These are phyloP conservation scores for Trametes coccinea DNA, from an alignment of 768 basidiomycete genomes.

Conservation along the genomic window DNA sequence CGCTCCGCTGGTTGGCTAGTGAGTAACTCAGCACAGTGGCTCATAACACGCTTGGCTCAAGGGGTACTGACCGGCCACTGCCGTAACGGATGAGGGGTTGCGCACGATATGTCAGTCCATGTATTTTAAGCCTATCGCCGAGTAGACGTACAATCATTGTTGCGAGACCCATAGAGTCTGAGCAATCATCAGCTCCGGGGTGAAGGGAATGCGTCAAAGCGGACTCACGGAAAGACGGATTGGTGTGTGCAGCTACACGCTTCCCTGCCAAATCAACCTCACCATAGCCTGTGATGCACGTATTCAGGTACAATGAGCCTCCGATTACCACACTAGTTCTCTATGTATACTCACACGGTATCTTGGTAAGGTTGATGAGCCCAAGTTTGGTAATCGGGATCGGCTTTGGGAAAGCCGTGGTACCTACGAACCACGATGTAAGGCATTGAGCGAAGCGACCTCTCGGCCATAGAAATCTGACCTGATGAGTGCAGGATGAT, in stretches of 20 bases:
- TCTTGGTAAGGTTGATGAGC: constrained; percentile 11
- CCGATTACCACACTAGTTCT: not conserved
- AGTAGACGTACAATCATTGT: not conserved
- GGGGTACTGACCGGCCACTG: not conserved
- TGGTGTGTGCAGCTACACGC: constrained; percentile 20
- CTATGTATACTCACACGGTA: constrained; percentile 9
- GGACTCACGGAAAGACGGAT: constrained; percentile 28
- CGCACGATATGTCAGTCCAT: too few species aligned
- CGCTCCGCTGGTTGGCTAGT: constrained; percentile 7
- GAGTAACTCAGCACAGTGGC: too few species aligned
- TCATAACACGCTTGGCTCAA: too few species aligned
- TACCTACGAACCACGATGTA: not conserved
- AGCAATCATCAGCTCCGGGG: not conserved
- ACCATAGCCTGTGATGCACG: constrained; percentile 7
- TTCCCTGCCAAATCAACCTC: constrained; percentile 19
- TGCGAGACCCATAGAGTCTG: constrained; percentile 6
- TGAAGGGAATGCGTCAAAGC: not conserved
- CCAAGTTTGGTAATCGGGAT: not conserved
- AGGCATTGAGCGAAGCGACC: too few species aligned
- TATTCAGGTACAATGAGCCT: not conserved
- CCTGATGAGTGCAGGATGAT: constrained; percentile 9
- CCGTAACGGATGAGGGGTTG: too few species aligned
- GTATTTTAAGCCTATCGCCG: not conserved
- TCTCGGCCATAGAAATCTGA: not conserved
- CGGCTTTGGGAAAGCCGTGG: constrained; percentile 18